These are phyloP conservation scores for Trypanosoma grayi DNA, from an alignment of 208 protist species.

Conservation along the genomic window DNA sequence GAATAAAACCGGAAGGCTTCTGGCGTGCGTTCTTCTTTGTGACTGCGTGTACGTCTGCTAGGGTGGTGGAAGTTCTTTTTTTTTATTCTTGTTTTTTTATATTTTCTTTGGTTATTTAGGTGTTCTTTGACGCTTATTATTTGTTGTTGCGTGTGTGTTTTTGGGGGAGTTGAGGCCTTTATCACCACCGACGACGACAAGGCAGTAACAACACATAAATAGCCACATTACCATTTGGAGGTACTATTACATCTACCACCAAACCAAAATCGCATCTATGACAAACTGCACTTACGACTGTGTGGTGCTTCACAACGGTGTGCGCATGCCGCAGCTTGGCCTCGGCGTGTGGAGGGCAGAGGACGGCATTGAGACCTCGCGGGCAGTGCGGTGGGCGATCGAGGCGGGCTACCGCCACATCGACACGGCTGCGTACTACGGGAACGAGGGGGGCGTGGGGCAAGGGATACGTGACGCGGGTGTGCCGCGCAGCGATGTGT, in stretches of 20 bases:
- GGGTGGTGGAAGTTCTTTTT: conserved; percentile 13
- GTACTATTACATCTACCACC: neutral
- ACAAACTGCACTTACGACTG: conserved; percentile 13
- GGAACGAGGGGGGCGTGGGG: conserved; percentile 75
- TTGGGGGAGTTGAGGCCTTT: neutral
- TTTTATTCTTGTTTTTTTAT: conserved; percentile 7
- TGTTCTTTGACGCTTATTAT: conserved; percentile 6
- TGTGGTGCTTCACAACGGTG: conserved; percentile 55
- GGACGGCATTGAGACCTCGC: conserved; percentile 39
- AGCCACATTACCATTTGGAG: neutral
- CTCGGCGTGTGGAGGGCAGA: conserved; percentile 71
- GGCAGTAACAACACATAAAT: conserved; percentile 7
- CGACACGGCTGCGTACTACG: conserved; percentile 80
- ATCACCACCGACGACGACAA: neutral
- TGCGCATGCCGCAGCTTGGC: conserved; percentile 75
- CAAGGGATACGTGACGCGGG: conserved; percentile 48
- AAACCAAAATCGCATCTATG: neutral
- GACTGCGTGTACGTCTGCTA: too few species aligned
- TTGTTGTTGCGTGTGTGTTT: neutral
- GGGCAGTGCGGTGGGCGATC: conserved; percentile 51
- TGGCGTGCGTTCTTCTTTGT: too few species aligned
- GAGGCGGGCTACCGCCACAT: conserved; percentile 85
- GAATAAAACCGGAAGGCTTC: too few species aligned
- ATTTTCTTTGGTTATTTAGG: conserved; percentile 6
- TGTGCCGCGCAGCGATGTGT: conserved; percentile 85